phyloP scores from a whole-genome alignment of 176 grass and related monocot species.

The Avena sativa region DNA sequence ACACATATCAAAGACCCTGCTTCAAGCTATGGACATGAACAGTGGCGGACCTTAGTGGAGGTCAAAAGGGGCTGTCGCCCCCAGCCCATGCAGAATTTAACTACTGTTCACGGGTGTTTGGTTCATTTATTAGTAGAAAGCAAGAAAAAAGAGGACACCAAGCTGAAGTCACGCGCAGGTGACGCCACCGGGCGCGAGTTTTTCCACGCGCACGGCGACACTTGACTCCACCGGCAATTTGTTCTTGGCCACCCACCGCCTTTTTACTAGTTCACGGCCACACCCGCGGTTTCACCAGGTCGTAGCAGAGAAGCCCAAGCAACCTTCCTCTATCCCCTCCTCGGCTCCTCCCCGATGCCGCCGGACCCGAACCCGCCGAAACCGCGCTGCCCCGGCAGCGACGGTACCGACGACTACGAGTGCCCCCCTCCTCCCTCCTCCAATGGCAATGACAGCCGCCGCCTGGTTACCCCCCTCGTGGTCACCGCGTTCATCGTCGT shows the following conservation, averaged over 20 bases:
- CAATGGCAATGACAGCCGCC: neutral
- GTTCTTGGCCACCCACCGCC: neutral
- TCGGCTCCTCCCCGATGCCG: neutral
- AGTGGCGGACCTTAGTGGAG: too few relatives aligned
- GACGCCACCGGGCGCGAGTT: neutral
- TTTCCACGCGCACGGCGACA: slow-evolving; percentile 34
- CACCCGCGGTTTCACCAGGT: neutral
- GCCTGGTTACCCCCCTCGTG: neutral
- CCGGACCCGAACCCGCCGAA: neutral
- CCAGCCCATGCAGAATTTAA: too few relatives aligned
- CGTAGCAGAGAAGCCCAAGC: too few relatives aligned
- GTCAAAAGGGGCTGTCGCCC: too few relatives aligned
- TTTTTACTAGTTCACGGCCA: neutral
- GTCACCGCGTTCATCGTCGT: slow-evolving; percentile 18
- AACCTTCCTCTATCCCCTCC: neutral
- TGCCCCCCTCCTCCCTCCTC: slow-evolving; percentile 2
- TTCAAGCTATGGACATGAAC: too few relatives aligned
- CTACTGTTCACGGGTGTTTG: too few relatives aligned
- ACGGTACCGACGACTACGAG: neutral
- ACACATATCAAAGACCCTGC: too few relatives aligned
- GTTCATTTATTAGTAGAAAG: too few relatives aligned
- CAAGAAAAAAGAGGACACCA: too few relatives aligned
- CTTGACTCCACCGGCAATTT: neutral
- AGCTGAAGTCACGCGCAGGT: slow-evolving; percentile 13
- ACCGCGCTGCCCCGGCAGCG: neutral